A percentile compares a stretch with the other conserved stretches of the same genome.
These are phyloP conservation scores for Neopestalotiopsis sp. DNA, from an alignment of 2,329 filamentous ascomycete species.

Conservation along the genomic window DNA sequence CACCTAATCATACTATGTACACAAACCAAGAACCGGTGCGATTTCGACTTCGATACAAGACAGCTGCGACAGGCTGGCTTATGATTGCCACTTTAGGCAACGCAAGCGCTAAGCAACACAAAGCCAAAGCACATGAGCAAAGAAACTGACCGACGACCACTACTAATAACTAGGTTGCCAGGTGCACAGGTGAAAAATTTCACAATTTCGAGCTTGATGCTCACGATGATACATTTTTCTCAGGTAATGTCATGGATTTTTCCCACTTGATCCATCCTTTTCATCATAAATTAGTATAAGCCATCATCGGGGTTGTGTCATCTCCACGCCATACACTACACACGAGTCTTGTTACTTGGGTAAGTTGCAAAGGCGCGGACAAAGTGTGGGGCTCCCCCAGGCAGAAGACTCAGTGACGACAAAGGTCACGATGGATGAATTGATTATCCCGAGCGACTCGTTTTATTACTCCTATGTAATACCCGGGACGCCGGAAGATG, in stretches of 20 bases:
- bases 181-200: background rate
- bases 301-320: background rate
- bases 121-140: background rate
- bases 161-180: background rate
- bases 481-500: background rate
- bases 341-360: background rate
- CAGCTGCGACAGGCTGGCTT: conserved; percentile 12
- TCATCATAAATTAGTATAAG: background rate
- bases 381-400: conserved; percentile 7
- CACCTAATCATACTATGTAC: conserved; percentile 9
- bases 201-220: background rate
- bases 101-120: conserved; percentile 20
- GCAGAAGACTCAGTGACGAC: conserved; percentile 13
- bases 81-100: conserved; percentile 27
- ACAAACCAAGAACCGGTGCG: conserved; percentile 16
- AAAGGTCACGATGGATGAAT: conserved; percentile 15
- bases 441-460: background rate
- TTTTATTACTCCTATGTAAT: background rate
- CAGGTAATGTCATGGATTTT: no score
- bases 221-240: conserved; percentile 11
- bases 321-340: background rate
- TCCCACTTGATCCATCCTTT: background rate
- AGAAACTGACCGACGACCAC: background rate
- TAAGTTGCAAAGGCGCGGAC: background rate
- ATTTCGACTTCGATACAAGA: conserved; percentile 10